phyloP scores from a whole-genome alignment of 2,329 filamentous ascomycete species.

The Exserohilum turcica region DNA sequence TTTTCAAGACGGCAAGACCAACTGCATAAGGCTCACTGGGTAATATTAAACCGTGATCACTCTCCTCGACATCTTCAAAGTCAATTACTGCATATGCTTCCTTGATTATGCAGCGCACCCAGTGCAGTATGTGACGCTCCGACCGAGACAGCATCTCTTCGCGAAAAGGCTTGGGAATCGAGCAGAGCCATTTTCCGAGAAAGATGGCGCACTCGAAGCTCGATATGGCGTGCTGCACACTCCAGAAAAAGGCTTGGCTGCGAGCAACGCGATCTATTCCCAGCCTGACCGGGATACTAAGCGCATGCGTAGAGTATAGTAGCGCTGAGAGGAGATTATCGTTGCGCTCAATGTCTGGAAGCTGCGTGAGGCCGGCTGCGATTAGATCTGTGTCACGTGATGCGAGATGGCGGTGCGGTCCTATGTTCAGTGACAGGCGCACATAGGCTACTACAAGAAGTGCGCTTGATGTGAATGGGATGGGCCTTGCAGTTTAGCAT shows the following conservation, averaged over 20 bases:
- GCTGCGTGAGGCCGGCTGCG: slow-evolving; percentile 46
- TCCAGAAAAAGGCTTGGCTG: slow-evolving; percentile 63
- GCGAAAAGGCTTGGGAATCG: slow-evolving; percentile 26
- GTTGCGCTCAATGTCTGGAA: slow-evolving; percentile 54
- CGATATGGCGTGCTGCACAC: slow-evolving; percentile 61
- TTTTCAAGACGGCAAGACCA: slow-evolving; percentile 50
- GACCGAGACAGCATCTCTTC: slow-evolving; percentile 27
- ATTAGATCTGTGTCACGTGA: slow-evolving; percentile 52
- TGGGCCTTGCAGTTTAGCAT: slow-evolving; percentile 18
- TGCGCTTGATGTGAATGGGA: slow-evolving; percentile 53
- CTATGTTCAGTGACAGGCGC: slow-evolving; percentile 54
- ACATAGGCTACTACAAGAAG: slow-evolving; percentile 55
- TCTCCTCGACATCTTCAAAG: slow-evolving; percentile 29
- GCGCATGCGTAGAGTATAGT: slow-evolving; percentile 60
- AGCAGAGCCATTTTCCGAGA: slow-evolving; percentile 57
- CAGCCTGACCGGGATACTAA: slow-evolving; percentile 61
- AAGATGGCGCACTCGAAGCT: slow-evolving; percentile 61
- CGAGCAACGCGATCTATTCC: slow-evolving; percentile 61
- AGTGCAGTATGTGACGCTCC: slow-evolving; percentile 55
- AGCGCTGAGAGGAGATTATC: slow-evolving; percentile 57
- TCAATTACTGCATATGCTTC: slow-evolving; percentile 50
- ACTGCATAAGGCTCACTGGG: slow-evolving; percentile 39
- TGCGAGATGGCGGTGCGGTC: slow-evolving; percentile 52
- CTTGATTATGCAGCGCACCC: slow-evolving; percentile 55
- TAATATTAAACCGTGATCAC: slow-evolving; percentile 15